Base-by-base conservation (phyloP, 2,329 filamentous ascomycete species). In the Trichoderma simmonsii region DNA sequence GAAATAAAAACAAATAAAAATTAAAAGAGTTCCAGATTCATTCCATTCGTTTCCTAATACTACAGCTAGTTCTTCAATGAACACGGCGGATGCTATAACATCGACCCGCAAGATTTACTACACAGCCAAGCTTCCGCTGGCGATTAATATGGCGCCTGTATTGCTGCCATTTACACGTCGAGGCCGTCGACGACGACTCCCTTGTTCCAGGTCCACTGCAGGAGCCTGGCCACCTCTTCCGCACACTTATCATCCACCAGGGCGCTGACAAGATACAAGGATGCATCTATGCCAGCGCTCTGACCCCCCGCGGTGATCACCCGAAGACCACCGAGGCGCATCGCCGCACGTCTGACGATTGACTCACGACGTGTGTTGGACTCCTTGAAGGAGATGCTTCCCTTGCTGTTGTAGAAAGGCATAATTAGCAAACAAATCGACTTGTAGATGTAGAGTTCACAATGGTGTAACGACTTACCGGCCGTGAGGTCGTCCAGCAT, bases 151-250 rank as follows among this genome's bases (percentile, higher is more conserved):
- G 71, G 72, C 73, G 32, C 59, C 14, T 24, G 21, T 54, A 24
- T 6, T n/a, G 8, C 0, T 36, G 21, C 21, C 61, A 24, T 75
- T 78, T 89, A 95, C 81, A 96, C 92, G 83, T 96, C 93, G 81
- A 95, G 90, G 75, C 92, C 92, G 81, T 95, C 92, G 77, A 95
- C 91, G 76, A 94, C 93, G 80, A 93, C 86, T 76, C 93, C 93
- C 90, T 95, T 95, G 81, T 89, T 88, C 94, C 94, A 97, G 79
- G 87, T 89, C 86, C 95, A 93, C 84, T 95, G 92, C 86, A 96
- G 90, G 75, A 88, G 77, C 75, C 91, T 88, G 78, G 92, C 91
- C 75, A 93, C 90, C 83, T 95, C 92, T 72, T 90, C 87, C 74
- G 93, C 93, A 73, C 90, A 87, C 69, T 93, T 92, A 78, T 93